These are phyloP conservation scores for Brasilioporus rufonigricans DNA, from an alignment of 768 basidiomycete species.

Conservation along the genomic window DNA sequence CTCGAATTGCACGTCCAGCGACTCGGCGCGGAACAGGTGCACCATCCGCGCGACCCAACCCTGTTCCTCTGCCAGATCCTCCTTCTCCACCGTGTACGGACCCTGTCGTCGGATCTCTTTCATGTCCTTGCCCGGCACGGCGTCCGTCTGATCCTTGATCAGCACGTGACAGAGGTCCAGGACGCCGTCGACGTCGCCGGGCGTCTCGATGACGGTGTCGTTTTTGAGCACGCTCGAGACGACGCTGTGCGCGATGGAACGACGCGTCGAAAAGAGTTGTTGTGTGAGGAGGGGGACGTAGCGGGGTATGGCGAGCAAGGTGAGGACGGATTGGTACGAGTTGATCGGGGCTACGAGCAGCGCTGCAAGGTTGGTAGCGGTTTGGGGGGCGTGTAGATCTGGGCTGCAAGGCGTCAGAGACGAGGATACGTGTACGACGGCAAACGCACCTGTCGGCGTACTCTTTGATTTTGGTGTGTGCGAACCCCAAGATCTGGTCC, in stretches of 20 bases:
- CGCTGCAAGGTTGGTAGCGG: constrained; percentile 85
- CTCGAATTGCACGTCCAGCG: constrained; percentile 86
- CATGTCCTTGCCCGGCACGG: constrained; percentile 32
- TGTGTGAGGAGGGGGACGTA: constrained; percentile 80
- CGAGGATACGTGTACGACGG: background rate
- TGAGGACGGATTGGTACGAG: constrained; percentile 94
- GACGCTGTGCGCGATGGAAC: constrained; percentile 92
- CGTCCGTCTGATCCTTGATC: constrained; percentile 80
- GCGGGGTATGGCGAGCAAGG: constrained; percentile 91
- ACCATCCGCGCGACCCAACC: constrained; percentile 99
- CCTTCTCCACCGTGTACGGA: constrained; percentile 64
- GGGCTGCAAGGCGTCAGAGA: constrained; percentile 47
- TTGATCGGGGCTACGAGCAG: constrained; percentile 93
- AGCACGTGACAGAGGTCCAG: constrained; percentile 91
- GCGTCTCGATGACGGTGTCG: constrained; percentile 90
- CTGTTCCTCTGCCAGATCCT: constrained; percentile 97
- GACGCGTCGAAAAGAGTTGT: constrained; percentile 88
- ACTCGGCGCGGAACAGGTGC: constrained; percentile 88
- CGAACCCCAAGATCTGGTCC: constrained; percentile 91
- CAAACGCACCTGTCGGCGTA: constrained; percentile 67
- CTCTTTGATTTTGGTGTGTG: constrained; percentile 81
- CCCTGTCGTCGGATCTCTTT: constrained; percentile 57
- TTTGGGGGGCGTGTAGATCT: constrained; percentile 85
- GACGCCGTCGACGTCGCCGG: constrained; percentile 93
- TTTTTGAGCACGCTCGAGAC: constrained; percentile 95